These are phyloP conservation scores for Helianthus annuus DNA, from an alignment of 129 eudicot genomes.

Conservation along the genomic window DNA sequence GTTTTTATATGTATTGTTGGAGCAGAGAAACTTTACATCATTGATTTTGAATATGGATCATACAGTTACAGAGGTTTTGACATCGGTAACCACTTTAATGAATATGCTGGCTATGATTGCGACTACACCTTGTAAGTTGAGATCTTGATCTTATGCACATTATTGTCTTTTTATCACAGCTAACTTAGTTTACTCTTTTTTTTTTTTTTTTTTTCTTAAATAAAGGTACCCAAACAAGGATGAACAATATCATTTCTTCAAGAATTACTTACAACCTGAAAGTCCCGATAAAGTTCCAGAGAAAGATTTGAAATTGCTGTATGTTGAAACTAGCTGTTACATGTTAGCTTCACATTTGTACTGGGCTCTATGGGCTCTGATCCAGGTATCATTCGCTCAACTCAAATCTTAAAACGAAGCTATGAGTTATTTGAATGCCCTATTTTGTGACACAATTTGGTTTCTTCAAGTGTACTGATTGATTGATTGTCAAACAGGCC, in stretches of 20 bases:
- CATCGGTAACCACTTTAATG: constrained; percentile 97
- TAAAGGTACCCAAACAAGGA: constrained; percentile 86
- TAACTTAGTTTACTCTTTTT: neutral
- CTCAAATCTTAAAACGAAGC: no score
- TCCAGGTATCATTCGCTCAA: constrained; percentile 60
- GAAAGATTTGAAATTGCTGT: constrained; percentile 55
- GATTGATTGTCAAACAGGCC: constrained; percentile 48
- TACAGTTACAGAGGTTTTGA: constrained; percentile 96
- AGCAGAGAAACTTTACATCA: constrained; percentile 82
- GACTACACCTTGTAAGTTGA: constrained; percentile 83
- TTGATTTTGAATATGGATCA: constrained; percentile 96
- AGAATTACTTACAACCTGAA: constrained; percentile 77
- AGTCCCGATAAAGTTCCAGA: constrained; percentile 71
- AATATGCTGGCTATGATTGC: constrained; percentile 97
- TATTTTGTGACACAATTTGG: neutral
- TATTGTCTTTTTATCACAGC: neutral
- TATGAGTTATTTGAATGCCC: no score
- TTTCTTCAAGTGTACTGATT: neutral
- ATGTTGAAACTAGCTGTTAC: constrained; percentile 74
- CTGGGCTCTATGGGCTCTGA: constrained; percentile 98
- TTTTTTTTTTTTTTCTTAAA: neutral
- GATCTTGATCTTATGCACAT: constrained; percentile 15
- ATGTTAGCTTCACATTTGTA: constrained; percentile 89
- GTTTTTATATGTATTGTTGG: constrained; percentile 22
- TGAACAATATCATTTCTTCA: constrained; percentile 89